Evolutionary conservation across 2,329 filamentous ascomycete genomes (phyloP), one percentile per base, ranked within the genome.

Genomic region (Epichloe hybrida): DNA sequence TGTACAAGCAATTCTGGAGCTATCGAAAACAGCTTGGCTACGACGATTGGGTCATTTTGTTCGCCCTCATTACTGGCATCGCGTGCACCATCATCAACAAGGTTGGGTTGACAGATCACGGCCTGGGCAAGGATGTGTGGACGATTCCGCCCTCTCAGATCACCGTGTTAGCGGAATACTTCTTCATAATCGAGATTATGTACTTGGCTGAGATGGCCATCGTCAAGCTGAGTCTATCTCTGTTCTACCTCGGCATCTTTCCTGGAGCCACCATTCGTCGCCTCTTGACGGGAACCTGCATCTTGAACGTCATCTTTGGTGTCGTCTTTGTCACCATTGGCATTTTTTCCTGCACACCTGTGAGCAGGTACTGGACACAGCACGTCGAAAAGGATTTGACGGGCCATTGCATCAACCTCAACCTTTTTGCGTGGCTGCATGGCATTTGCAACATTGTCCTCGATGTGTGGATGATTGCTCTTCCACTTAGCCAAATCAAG

Each of bases 191-290:
- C 3, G 64, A 69, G 40, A 58, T 68, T 0, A 58, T 71, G 20
- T 73, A 50, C 35, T 11, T 53, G 38, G 48, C 48, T 9, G 48
- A 50, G 15, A 60, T 69, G 48, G 62, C 64, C 11, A 54, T 70
- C 5, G 60, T 69, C 40, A 72, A 72, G 55, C 56, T 70, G 23
- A 68, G 69, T 1, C 56, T 73, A 11, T 54, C 72, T 6, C 62
- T 66, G 50, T 70, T 73, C 53, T 73, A 71, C 50, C 59, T 70
- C 15, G 61, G 65, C 17, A 68, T 73, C 44, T 72, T 72, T 39
- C 66, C 68, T 0, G 58, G 59, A 0, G 54, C 47, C 6, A 52
- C 39, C 0, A 63, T 68, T 11, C 58, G 61, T 4, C 55, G 58
- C 7, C 17, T 67, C 12, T 57, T 71, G 0, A 67, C 64, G 57